These are phyloP conservation scores for Trametes villosa DNA, from an alignment of 768 basidiomycete species.

Conservation along the genomic window DNA sequence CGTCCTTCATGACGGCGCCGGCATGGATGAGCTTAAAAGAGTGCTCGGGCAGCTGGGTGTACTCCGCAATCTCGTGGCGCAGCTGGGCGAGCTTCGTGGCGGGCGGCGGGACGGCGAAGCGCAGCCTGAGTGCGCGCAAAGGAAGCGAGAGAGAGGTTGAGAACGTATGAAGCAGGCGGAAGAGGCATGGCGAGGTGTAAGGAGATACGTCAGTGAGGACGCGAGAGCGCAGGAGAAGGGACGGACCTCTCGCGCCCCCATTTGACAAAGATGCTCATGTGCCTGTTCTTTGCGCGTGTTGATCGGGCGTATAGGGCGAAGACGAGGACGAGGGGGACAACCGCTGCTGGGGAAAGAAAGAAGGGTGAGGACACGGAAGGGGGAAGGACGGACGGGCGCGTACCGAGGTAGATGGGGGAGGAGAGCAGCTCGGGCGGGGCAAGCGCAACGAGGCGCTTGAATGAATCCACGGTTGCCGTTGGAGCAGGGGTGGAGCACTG, in stretches of 20 bases:
- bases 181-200: neutral
- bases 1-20: slow-evolving; percentile 90
- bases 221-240: neutral
- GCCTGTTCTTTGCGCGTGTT: slow-evolving; percentile 12
- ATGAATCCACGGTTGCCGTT: slow-evolving; percentile 7
- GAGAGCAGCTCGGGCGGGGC: slow-evolving; percentile 25
- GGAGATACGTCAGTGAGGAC: neutral
- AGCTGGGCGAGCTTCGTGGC: slow-evolving; percentile 61
- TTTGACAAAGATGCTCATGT: slow-evolving; percentile 49
- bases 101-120: slow-evolving; percentile 59
- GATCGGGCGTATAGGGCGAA: slow-evolving; percentile 29
- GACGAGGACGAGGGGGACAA: slow-evolving; percentile 35
- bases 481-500: neutral
- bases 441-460: slow-evolving; percentile 15
- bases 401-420: slow-evolving; percentile 29
- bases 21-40: slow-evolving; percentile 88
- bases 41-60: slow-evolving; percentile 69
- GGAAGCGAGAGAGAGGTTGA: neutral
- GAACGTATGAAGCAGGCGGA: neutral
- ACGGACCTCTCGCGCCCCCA: slow-evolving; percentile 52
- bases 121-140: slow-evolving; percentile 40
- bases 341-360: slow-evolving; percentile 12
- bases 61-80: slow-evolving; percentile 65
- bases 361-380: slow-evolving; percentile 1
- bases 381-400: neutral